Conservation (phyloP, 352 stramenopile species). For the Phytopythium aichiense region DNA sequence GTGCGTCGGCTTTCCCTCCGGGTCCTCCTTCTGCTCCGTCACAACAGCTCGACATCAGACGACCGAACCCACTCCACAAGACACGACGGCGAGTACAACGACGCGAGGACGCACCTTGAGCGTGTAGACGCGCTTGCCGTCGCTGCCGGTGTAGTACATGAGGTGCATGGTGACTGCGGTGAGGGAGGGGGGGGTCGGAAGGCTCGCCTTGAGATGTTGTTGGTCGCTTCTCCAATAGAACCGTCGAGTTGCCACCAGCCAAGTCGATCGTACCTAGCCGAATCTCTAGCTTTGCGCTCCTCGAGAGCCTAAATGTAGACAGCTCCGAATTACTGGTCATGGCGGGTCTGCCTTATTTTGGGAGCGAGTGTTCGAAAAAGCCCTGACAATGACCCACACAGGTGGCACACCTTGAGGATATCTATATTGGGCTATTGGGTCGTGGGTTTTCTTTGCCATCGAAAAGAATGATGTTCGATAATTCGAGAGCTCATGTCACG, state of each 20-base stretch:
- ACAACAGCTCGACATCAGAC: neutral
- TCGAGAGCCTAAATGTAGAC: conserved; percentile 3
- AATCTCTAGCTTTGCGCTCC: conserved; percentile 7
- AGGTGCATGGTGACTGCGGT: conserved; percentile 92
- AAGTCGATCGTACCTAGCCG: conserved; percentile 3
- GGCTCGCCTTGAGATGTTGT: no score
- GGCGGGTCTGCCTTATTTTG: no score
- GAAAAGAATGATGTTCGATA: no score
- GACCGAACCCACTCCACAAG: neutral
- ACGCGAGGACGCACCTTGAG: conserved; percentile 87
- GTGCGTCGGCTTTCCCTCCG: conserved; percentile 91
- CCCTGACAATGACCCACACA: no score
- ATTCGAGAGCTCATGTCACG: no score
- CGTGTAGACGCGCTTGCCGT: conserved; percentile 98
- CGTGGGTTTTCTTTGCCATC: no score
- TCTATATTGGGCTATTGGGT: no score
- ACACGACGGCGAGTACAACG: no score
- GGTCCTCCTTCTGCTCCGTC: conserved; percentile 90
- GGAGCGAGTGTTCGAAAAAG: no score
- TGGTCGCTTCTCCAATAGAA: conserved; percentile 1
- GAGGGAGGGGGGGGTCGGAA: neutral
- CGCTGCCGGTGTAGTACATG: conserved; percentile 97
- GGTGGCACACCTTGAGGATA: no score
- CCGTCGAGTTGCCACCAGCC: neutral
- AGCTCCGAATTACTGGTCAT: conserved; percentile 27